phyloP scores from a whole-genome alignment of 2,329 filamentous ascomycete genomes.

The Boeremia lycopersici region DNA sequence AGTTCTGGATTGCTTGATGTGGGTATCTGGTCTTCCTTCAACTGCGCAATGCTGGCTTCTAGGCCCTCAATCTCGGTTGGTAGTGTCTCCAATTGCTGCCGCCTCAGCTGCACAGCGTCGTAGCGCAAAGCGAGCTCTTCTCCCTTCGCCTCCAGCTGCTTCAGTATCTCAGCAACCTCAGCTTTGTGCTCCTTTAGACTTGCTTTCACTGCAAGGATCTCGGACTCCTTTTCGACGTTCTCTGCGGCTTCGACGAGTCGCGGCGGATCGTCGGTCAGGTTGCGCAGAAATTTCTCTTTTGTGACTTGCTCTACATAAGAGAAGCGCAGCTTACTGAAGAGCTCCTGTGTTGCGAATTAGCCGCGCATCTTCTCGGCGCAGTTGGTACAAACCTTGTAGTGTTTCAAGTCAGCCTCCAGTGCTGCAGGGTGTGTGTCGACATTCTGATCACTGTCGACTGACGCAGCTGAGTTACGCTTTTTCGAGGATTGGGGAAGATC shows the following conservation, averaged over 20 bases:
- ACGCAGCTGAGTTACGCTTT: slow-evolving; percentile 62
- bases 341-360: slow-evolving; percentile 61
- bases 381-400: slow-evolving; percentile 70
- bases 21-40: slow-evolving; percentile 50
- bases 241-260: slow-evolving; percentile 82
- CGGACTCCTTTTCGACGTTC: slow-evolving; percentile 63
- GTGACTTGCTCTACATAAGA: slow-evolving; percentile 98
- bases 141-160: slow-evolving; percentile 71
- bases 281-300: slow-evolving; percentile 95
- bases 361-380: neutral
- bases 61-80: slow-evolving; percentile 60
- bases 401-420: slow-evolving; percentile 80
- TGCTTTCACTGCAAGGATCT: slow-evolving; percentile 72
- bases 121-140: slow-evolving; percentile 64
- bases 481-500: slow-evolving; percentile 47
- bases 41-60: slow-evolving; percentile 55
- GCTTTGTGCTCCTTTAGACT: slow-evolving; percentile 79
- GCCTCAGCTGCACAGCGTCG: slow-evolving; percentile 60
- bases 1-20: slow-evolving; percentile 49
- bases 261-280: slow-evolving; percentile 89
- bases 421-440: slow-evolving; percentile 70
- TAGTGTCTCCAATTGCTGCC: slow-evolving; percentile 56
- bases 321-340: slow-evolving; percentile 95
- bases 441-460: slow-evolving; percentile 71
- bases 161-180: slow-evolving; percentile 75